Evolutionary conservation across 2,329 filamentous ascomycete genomes (phyloP).

Genomic region (Corniculantispora saksenae): DNA sequence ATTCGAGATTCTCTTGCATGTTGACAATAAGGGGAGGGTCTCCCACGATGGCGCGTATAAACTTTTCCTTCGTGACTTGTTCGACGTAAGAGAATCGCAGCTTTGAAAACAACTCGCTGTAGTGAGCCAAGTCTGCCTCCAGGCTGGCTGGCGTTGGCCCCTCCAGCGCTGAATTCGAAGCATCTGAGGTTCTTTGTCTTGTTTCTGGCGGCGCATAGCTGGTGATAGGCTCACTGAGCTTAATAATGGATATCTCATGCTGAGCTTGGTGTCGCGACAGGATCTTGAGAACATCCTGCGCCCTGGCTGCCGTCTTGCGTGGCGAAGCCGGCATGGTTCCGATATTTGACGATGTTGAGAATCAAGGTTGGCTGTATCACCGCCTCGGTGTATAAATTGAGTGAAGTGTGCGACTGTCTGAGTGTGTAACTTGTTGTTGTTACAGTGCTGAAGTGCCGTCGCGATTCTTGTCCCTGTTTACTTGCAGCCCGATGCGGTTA

Average conservation of each 20-base stretch:
- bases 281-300: constrained; percentile 45
- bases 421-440: neutral
- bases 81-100: constrained; percentile 96
- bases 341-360: too few species aligned
- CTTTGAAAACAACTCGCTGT: constrained; percentile 94
- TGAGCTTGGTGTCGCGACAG: constrained; percentile 56
- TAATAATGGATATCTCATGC: constrained; percentile 71
- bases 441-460: neutral
- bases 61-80: constrained; percentile 98
- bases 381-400: neutral
- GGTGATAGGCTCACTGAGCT: constrained; percentile 73
- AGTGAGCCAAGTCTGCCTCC: constrained; percentile 82
- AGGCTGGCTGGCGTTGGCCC: constrained; percentile 74
- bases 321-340: constrained; percentile 27
- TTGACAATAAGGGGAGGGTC: constrained; percentile 86
- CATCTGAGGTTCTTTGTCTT: constrained; percentile 67
- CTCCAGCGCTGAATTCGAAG: constrained; percentile 64
- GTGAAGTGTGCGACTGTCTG: neutral
- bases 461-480: constrained; percentile 37
- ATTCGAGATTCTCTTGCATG: constrained; percentile 75
- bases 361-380: too few species aligned
- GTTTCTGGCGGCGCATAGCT: constrained; percentile 45
- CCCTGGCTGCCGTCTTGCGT: constrained; percentile 27
- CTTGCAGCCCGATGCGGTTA: constrained; percentile 35
- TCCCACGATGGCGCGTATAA: constrained; percentile 87